A percentile compares a stretch with the other conserved stretches of the same genome.
These are phyloP conservation scores for Russula griseocarnosa DNA, from an alignment of 768 basidiomycete species.

Conservation along the genomic window DNA sequence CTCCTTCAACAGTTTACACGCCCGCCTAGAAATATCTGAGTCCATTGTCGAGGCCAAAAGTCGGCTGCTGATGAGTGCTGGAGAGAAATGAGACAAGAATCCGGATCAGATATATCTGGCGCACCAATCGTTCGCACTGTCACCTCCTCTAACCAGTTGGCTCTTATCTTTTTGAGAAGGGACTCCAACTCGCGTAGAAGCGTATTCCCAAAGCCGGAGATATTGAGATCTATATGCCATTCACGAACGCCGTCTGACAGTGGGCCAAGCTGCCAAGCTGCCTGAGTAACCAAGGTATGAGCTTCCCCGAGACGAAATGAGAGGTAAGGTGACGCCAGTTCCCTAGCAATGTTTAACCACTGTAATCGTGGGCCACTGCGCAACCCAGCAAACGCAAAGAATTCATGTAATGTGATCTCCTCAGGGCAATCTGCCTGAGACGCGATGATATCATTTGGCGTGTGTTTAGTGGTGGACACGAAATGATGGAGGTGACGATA, in stretches of 20 bases:
- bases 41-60: constrained; percentile 8
- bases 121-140: constrained; percentile 14
- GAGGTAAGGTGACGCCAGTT: constrained; percentile 39
- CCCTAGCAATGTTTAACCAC: constrained; percentile 48
- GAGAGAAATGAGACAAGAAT: not conserved
- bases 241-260: constrained; percentile 23
- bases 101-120: not conserved
- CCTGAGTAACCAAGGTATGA: constrained; percentile 42
- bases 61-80: constrained; percentile 15
- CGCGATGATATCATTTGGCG: constrained; percentile 43
- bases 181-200: constrained; percentile 39
- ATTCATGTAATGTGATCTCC: constrained; percentile 45
- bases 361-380: constrained; percentile 45
- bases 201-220: constrained; percentile 35
- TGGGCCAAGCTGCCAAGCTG: constrained; percentile 44
- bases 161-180: constrained; percentile 37
- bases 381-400: constrained; percentile 43
- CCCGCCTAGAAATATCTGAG: not conserved
- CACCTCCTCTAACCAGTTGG: constrained; percentile 39
- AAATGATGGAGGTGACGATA: constrained; percentile 1
- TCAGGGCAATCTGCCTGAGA: constrained; percentile 40
- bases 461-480: constrained; percentile 20
- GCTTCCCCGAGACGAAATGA: constrained; percentile 41
- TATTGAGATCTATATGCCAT: constrained; percentile 43
- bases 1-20: constrained; percentile 1